Percentiles rank a stretch among this genome's conserved stretches.
Conservation (phyloP, 2,329 filamentous ascomycete species). For the Hymenoscyphus occultus region DNA sequence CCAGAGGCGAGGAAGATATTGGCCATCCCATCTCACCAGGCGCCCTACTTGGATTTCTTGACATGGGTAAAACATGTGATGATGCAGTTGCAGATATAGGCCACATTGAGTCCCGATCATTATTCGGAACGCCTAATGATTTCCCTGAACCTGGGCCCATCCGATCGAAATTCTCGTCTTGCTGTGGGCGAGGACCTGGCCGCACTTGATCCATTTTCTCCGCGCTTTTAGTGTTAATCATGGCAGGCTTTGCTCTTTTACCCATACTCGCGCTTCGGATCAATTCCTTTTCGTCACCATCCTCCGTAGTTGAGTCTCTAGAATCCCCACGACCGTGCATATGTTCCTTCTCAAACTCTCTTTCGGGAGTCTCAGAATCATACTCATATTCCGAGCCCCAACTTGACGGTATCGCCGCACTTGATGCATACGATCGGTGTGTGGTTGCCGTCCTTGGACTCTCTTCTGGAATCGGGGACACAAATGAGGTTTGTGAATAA, state of each 20-base stretch:
- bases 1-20: slow-evolving; percentile 29
- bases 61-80: neutral
- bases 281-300: slow-evolving; percentile 50
- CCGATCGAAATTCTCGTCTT: slow-evolving; percentile 41
- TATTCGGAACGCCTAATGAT: slow-evolving; percentile 1
- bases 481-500: slow-evolving; percentile 63
- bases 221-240: slow-evolving; percentile 47
- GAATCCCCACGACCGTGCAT: slow-evolving; percentile 33
- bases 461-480: slow-evolving; percentile 76
- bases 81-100: slow-evolving; percentile 11
- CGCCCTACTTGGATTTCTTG: neutral
- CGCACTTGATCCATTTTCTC: slow-evolving; percentile 22
- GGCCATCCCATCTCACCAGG: slow-evolving; percentile 25
- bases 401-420: slow-evolving; percentile 66
- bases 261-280: slow-evolving; percentile 61
- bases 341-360: slow-evolving; percentile 20
- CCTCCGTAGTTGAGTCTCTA: slow-evolving; percentile 29
- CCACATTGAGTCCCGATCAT: slow-evolving; percentile 18
- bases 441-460: slow-evolving; percentile 51
- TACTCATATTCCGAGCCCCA: slow-evolving; percentile 50
- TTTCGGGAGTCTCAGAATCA: slow-evolving; percentile 26
- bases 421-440: slow-evolving; percentile 67
- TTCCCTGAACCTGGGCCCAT: slow-evolving; percentile 17
- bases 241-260: slow-evolving; percentile 55
- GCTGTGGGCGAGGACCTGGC: slow-evolving; percentile 34